Conservation (phyloP, 2,329 filamentous ascomycete genomes). For the Fusarium fujikuroi region DNA sequence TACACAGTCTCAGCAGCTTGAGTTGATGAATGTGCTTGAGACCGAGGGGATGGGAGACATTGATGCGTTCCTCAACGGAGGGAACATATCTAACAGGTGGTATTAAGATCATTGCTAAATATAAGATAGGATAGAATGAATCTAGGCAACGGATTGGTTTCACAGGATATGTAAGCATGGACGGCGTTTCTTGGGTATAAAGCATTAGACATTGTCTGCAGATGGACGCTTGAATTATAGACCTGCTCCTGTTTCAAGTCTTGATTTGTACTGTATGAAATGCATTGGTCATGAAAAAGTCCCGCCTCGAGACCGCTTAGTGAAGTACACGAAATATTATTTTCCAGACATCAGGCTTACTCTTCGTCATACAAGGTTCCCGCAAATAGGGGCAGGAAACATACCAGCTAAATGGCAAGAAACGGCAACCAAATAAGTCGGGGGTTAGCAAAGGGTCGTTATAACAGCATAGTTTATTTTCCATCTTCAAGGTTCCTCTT, state of each 20-base stretch:
- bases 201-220: conserved; percentile 30
- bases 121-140: conserved; percentile 11
- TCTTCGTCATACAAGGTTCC: not conserved
- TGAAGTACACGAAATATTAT: not conserved
- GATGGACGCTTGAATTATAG: conserved; percentile 20
- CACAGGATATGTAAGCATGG: conserved; percentile 5
- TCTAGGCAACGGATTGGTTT: conserved; percentile 5
- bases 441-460: not conserved
- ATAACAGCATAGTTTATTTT: not conserved
- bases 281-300: not conserved
- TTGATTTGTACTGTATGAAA: conserved; percentile 7
- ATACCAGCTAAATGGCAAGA: not conserved
- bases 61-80: conserved; percentile 65
- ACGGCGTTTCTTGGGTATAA: conserved; percentile 28
- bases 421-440: not conserved
- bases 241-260: conserved; percentile 12
- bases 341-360: not conserved
- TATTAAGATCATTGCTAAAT: conserved; percentile 38
- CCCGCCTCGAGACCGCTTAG: not conserved
- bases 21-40: conserved; percentile 84
- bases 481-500: conserved; percentile 18
- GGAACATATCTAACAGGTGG: conserved; percentile 47
- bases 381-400: not conserved
- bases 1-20: conserved; percentile 82
- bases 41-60: conserved; percentile 72